Evolutionary conservation across 441 rosid species (phyloP), one percentile per base, ranked within the genome.

Genomic region (Arabidopsis lyrata): DNA sequence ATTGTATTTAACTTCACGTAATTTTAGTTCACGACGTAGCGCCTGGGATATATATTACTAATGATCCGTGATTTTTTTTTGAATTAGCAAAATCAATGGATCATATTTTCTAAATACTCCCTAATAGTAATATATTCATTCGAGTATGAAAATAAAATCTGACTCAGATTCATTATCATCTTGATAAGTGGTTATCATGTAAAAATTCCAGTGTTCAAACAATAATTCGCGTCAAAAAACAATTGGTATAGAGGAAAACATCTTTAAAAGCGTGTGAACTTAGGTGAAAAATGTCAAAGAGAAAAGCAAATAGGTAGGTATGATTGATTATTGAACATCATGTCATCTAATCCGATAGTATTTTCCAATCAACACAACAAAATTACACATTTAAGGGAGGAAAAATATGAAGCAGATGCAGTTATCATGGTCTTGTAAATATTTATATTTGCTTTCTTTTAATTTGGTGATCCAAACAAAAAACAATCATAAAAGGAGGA

Each of bases 401-500:
- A 32, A 2, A 12, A n/a, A 18, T 41, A 55, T 2, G 31, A 5
- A 66, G 45, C 60, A 36, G 12, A 49, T 27, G 53, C n/a, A 38
- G 47, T 50, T 49, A 4, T 48, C 72, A 57, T 65, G 66, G 22
- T 39, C 36, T 31, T 41, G 44, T 55, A 66, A 47, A 20, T 65
- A 15, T 56, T 56, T 39, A 1, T 38, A 18, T 32, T 1, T 8
- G 6, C 22, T 8, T 36, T 16, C 36, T 13, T n/a, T 15, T 8
- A 27, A 20, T 36, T 14, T 8, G 4, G 22, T 52, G 53, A 54
- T 34, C 35, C 35, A 34, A 60, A 61, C 34, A 14, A 42, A 68
- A 67, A 47, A 63, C 57, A 55, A 55, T 76, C 59, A 63, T 76
- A n/a, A 76, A 76, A 76, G 75, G 66, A 61, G 20, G 66, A 63